Evolutionary conservation across 2,329 filamentous ascomycete genomes (phyloP).

Genomic region (Cytospora leucostoma): DNA sequence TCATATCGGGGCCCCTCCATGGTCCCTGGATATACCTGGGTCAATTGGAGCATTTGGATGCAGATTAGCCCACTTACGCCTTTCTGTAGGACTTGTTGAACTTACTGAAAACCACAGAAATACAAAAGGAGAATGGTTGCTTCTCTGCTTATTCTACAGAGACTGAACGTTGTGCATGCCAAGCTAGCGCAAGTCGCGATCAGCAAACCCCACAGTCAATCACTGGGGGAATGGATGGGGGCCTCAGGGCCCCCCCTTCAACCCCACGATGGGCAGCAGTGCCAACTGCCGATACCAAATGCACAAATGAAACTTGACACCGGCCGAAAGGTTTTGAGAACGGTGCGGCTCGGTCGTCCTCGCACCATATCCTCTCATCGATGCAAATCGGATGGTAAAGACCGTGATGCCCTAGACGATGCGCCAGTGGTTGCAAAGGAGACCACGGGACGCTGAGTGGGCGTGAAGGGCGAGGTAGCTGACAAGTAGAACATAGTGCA

Average conservation of each 20-base stretch:
- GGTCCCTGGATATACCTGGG: not conserved
- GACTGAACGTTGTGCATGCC: conserved; percentile 16
- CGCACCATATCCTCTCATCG: conserved; percentile 8
- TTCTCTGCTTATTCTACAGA: conserved; percentile 2
- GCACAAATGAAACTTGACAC: conserved; percentile 1
- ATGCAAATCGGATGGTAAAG: not conserved
- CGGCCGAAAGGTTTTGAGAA: conserved; percentile 11
- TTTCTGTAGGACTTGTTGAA: not conserved
- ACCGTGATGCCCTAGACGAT: conserved; percentile 8
- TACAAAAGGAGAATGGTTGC: not conserved
- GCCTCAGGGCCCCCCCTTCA: conserved; percentile 13
- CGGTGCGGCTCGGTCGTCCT: conserved; percentile 4
- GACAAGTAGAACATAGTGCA: conserved; percentile 3
- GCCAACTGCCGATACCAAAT: conserved; percentile 3
- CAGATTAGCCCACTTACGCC: not conserved
- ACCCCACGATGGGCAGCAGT: conserved; percentile 16
- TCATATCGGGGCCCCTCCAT: not conserved
- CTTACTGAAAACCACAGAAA: not conserved
- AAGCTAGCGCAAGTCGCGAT: conserved; percentile 16
- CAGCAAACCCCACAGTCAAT: conserved; percentile 18
- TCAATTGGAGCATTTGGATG: not conserved
- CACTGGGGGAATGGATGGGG: conserved; percentile 15
- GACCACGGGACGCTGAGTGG: not conserved
- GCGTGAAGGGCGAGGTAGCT: not conserved
- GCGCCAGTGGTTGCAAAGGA: not conserved